Percentiles rank a stretch among this genome's conserved stretches.
Evolutionary conservation across 768 basidiomycete genomes (phyloP).

Genomic region (Xerocomus brunneocitrinus): DNA sequence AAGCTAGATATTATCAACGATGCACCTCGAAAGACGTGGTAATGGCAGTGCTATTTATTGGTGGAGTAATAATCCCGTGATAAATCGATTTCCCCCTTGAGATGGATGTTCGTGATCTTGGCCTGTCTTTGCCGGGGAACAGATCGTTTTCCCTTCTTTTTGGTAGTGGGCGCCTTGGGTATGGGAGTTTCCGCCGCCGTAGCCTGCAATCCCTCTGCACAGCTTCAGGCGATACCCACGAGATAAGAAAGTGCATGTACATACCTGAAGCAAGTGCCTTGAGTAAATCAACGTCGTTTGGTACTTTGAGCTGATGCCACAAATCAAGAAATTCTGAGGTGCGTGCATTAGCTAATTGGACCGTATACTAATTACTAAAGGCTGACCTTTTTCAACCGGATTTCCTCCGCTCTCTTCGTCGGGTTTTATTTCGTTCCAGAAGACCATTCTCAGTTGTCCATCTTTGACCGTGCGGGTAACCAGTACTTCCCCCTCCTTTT

Average conservation of each 20-base stretch:
- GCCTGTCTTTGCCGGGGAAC: slow-evolving; percentile 70
- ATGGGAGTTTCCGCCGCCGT: slow-evolving; percentile 60
- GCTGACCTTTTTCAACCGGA: slow-evolving; percentile 74
- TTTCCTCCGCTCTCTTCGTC: slow-evolving; percentile 66
- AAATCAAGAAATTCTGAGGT: slow-evolving; percentile 76
- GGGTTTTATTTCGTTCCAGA: slow-evolving; percentile 86
- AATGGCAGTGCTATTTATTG: slow-evolving; percentile 11
- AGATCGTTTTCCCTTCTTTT: slow-evolving; percentile 80
- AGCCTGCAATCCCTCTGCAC: slow-evolving; percentile 72
- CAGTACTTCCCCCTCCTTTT: slow-evolving; percentile 81
- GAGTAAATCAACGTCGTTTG: slow-evolving; percentile 79
- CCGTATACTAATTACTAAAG: background rate
- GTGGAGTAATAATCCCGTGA: slow-evolving; percentile 58
- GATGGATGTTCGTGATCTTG: slow-evolving; percentile 84
- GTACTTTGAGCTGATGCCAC: slow-evolving; percentile 82
- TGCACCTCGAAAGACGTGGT: background rate
- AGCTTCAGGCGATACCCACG: background rate
- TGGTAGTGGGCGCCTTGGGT: slow-evolving; percentile 55
- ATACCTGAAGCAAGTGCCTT: slow-evolving; percentile 72
- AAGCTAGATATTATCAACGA: background rate
- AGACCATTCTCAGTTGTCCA: slow-evolving; percentile 77
- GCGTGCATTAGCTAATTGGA: slow-evolving; percentile 5
- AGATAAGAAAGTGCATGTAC: slow-evolving; percentile 7
- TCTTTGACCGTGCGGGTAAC: slow-evolving; percentile 86
- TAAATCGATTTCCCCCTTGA: slow-evolving; percentile 83